A percentile compares a stretch with the other conserved stretches of the same genome.
phyloP scores from a whole-genome alignment of 2,329 filamentous ascomycete genomes.

The Aspergillus luchuensis region DNA sequence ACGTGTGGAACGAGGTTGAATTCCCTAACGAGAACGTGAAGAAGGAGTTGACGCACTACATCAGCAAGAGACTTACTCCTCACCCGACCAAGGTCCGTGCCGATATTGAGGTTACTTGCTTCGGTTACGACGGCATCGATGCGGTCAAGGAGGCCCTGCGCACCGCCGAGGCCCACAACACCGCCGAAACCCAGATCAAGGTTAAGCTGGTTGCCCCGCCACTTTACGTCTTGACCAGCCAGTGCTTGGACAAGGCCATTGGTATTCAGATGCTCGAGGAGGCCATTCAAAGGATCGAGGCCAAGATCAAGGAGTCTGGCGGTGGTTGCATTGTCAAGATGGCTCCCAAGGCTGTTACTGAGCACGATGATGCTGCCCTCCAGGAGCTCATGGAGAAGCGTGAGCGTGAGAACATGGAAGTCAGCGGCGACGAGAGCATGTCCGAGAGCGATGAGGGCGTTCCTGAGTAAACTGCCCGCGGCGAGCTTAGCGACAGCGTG shows the following conservation, averaged over 20 bases:
- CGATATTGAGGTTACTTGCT: slow-evolving; percentile 94
- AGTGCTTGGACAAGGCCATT: slow-evolving; percentile 87
- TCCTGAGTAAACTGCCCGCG: slow-evolving; percentile 47
- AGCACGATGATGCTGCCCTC: slow-evolving; percentile 95
- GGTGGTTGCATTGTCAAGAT: slow-evolving; percentile 91
- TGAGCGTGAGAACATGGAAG: slow-evolving; percentile 95
- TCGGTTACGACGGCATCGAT: slow-evolving; percentile 96
- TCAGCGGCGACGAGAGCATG: slow-evolving; percentile 94
- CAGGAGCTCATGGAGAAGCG: slow-evolving; percentile 99
- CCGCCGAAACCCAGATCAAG: slow-evolving; percentile 90
- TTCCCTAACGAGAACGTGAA: slow-evolving; percentile 85
- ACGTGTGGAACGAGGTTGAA: slow-evolving; percentile 89
- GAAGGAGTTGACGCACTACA: slow-evolving; percentile 91
- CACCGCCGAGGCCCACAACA: slow-evolving; percentile 90
- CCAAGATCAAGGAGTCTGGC: slow-evolving; percentile 74
- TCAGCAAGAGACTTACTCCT: slow-evolving; percentile 93
- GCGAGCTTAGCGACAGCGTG: slow-evolving; percentile 2
- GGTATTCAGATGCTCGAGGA: slow-evolving; percentile 85
- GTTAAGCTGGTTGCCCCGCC: slow-evolving; percentile 98
- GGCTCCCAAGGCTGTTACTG: slow-evolving; percentile 98
- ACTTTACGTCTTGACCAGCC: slow-evolving; percentile 92
- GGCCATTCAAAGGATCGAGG: slow-evolving; percentile 83
- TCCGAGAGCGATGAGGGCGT: slow-evolving; percentile 93
- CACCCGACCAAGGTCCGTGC: slow-evolving; percentile 99
- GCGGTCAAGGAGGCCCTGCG: slow-evolving; percentile 92